These are phyloP conservation scores for Tolypocladium album DNA, from an alignment of 2,329 filamentous ascomycete genomes.

Conservation along the genomic window DNA sequence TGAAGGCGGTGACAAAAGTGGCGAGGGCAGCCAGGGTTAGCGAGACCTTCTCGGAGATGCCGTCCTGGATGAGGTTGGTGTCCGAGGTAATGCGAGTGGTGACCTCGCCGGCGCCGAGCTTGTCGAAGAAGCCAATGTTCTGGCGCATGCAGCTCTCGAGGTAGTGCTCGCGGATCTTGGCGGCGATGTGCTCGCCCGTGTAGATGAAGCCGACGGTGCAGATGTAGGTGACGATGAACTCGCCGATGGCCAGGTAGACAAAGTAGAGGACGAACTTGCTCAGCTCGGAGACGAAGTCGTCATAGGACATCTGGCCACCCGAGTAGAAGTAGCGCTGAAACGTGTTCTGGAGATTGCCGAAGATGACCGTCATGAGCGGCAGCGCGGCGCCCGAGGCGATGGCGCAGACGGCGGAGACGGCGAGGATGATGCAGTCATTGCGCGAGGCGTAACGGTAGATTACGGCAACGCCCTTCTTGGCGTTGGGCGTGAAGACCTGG, in stretches of 20 bases:
- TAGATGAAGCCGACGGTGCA: constrained; percentile 86
- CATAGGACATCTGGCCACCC: constrained; percentile 30
- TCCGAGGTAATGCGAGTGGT: constrained; percentile 91
- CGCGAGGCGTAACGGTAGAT: constrained; percentile 62
- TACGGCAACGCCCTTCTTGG: constrained; percentile 52
- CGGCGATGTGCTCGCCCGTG: constrained; percentile 66
- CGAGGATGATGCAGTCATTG: constrained; percentile 53
- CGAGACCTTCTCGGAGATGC: constrained; percentile 81
- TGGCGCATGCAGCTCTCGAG: constrained; percentile 74
- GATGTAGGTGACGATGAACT: constrained; percentile 69
- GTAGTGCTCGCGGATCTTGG: constrained; percentile 74
- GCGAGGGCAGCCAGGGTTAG: constrained; percentile 66
- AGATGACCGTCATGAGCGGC: constrained; percentile 73
- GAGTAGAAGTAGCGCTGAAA: constrained; percentile 55
- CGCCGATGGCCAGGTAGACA: constrained; percentile 71
- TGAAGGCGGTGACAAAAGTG: constrained; percentile 78
- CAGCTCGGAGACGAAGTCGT: constrained; percentile 50
- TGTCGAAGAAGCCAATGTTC: constrained; percentile 90
- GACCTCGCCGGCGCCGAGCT: constrained; percentile 83
- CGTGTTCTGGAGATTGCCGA: constrained; percentile 62
- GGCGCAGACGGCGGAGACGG: constrained; percentile 49
- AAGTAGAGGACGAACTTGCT: constrained; percentile 66
- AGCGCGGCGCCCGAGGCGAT: constrained; percentile 65
- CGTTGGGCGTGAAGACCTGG: constrained; percentile 55
- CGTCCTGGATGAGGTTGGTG: constrained; percentile 87